Base-by-base conservation (phyloP, 768 basidiomycete genomes). In the Scleroderma citrinum region DNA sequence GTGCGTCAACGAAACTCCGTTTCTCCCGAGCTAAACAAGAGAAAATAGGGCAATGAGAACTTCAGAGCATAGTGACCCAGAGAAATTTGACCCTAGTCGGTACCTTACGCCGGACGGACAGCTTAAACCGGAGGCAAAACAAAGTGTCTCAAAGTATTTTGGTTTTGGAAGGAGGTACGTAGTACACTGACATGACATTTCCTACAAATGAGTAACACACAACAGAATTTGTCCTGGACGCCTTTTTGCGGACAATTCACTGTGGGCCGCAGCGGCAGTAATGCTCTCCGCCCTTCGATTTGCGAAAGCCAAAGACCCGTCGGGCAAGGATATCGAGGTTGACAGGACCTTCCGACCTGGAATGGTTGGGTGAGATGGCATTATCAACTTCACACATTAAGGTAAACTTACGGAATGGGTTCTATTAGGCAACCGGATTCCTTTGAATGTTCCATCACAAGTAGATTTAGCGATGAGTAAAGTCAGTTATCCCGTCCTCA, bases 151-250 rank as follows among this genome's bases (percentile, higher is more conserved):
- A 12, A 24, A 37, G 19, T n/a, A 19, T 34, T 38, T 50, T 20
- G 35, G 19, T 2, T 46, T 50, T 6, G 44, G 44, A 35, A 50
- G 49, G 38, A 50, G 44, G 44, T 26, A 46, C 10, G 36, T 34
- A 35, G 5, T 35, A 5, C 5, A 6, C 34, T 35, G 5, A 5
- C 12, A 5, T 35, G 13, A 13, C 31, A 35, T 35, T 5, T 35
- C n/a, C 31, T 7, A 35, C n/a, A n/a, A 3, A 13, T 13, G 34
- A 35, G 4, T 35, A 14, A 35, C n/a, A 14, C 12, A 12, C 34
- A 13, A 6, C 34, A 41, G 40, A 21, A 26, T 6, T 16, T 41
- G 40, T 26, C 23, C 40, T 24, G 40, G 40, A 12, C 40, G 40
- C 3, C 23, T 41, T 3, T 24, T 41, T 24, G 40, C 23, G 4